Base-by-base conservation (phyloP, 805 yeast species). In the Candida ovalis region DNA sequence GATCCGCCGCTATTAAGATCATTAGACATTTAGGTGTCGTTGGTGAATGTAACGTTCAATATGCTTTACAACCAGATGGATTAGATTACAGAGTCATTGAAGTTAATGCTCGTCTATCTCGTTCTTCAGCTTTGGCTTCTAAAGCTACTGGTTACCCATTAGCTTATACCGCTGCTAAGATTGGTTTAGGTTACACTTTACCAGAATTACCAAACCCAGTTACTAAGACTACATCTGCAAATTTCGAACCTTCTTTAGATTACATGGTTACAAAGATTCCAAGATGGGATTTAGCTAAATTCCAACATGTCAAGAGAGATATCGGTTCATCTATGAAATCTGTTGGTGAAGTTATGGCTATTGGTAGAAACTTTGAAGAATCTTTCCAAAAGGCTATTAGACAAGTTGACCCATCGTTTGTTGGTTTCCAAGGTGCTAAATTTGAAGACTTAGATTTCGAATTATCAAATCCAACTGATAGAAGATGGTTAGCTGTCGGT, bases 61-160 rank as follows among this genome's bases (percentile, higher is more conserved):
- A 92, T 66, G 97, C 98, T 45, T 78, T 92, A 66, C 87, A 92
- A 66, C 98, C 99, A 51, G 80, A 83, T 71, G 84, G 95, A 51
- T 85, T 88, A 70, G 98, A 94, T 64, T 92, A 92, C 74, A 86
- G 99, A 73, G 89, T 92, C 59, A 92, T 92, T 69, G 99, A 92
- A 75, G 99, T 92, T 57, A 92, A 92, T 67, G 99, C 99, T 44
- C 86, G 99, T 75, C 78, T 92, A 61, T 91, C 97, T 28, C 84
- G 99, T 70, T 92, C 99, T 42, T 94, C 98, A n/a, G 99, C 99
- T 48, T 78, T 92, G 62, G 99, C 99, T 42, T 92, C 98, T 22
- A 92, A 92, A 76, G 99, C 99, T 35, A 92, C 99, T 41, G 99
- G 98, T 60, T 92, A 92, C 66, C 99, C 99, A 61, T 78, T 92